Evolutionary conservation across 495 filamentous ascomycete species (phyloP).

Genomic region (Hyaloscypha hepaticicola): DNA sequence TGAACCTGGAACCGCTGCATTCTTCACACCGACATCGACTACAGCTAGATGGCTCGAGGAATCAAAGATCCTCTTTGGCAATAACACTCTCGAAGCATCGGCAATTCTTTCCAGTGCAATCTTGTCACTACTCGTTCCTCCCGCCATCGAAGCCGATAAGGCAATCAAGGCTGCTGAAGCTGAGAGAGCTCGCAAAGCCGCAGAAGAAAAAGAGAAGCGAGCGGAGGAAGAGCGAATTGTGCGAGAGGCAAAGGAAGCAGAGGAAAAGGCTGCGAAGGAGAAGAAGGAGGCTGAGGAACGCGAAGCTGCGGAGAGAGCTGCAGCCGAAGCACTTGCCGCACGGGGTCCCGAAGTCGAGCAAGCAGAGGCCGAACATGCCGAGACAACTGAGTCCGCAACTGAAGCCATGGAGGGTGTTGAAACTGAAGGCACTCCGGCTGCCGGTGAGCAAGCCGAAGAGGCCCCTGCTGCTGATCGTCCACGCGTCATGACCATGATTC

Average conservation of each 20-base stretch:
- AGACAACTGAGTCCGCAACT: constrained; percentile 24
- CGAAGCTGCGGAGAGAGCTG: constrained; percentile 50
- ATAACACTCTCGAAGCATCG: constrained; percentile 66
- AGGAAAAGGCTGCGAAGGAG: constrained; percentile 54
- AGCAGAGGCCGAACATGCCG: constrained; percentile 28
- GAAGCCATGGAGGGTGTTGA: constrained; percentile 84
- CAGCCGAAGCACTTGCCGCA: constrained; percentile 45
- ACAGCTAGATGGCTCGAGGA: constrained; percentile 84
- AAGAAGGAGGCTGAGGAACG: constrained; percentile 59
- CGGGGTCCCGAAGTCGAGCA: constrained; percentile 44
- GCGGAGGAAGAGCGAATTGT: constrained; percentile 54
- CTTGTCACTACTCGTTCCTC: constrained; percentile 72
- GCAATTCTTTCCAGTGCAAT: constrained; percentile 64
- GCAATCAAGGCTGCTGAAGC: constrained; percentile 58
- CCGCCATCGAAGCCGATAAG: constrained; percentile 75
- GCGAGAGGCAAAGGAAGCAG: constrained; percentile 58
- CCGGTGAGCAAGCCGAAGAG: constrained; percentile 19
- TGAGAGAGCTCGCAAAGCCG: constrained; percentile 59
- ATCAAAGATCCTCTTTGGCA: constrained; percentile 79
- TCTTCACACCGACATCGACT: constrained; percentile 70
- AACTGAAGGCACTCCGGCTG: constrained; percentile 25
- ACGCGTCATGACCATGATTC: constrained; percentile 75
- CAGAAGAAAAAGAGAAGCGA: constrained; percentile 61
- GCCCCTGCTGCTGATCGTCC: constrained; percentile 36
- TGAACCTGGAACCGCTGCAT: constrained; percentile 63